Evolutionary conservation across 768 basidiomycete genomes (phyloP).

Genomic region (Rhodotorula sphaerocarpa): DNA sequence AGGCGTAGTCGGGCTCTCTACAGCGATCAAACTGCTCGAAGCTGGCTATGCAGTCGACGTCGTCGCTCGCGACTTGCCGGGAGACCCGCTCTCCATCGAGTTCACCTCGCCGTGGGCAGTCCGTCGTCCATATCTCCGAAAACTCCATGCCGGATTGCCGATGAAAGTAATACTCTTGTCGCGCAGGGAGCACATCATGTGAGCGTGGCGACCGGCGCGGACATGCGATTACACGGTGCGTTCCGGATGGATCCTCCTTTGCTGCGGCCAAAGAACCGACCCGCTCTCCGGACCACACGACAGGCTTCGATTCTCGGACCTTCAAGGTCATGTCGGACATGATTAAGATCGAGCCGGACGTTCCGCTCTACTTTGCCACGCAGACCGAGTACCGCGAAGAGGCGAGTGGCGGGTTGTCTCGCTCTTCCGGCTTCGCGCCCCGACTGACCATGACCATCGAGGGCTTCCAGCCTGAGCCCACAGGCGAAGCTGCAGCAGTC

Average conservation of each 20-base stretch:
- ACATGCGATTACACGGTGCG: slow-evolving; percentile 54
- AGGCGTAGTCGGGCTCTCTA: slow-evolving; percentile 73
- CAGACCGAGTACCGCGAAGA: slow-evolving; percentile 27
- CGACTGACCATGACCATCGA: neutral
- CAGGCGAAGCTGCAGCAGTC: neutral
- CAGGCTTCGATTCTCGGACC: slow-evolving; percentile 65
- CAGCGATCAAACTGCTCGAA: slow-evolving; percentile 63
- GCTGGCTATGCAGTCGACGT: slow-evolving; percentile 60
- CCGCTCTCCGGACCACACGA: neutral
- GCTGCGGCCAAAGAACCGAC: neutral
- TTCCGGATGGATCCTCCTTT: neutral
- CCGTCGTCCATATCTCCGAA: slow-evolving; percentile 38
- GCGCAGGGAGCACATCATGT: slow-evolving; percentile 77
- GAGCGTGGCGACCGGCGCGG: slow-evolving; percentile 50
- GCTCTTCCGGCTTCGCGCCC: neutral
- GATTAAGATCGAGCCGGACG: slow-evolving; percentile 12
- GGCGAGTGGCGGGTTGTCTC: neutral
- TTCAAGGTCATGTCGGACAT: slow-evolving; percentile 68
- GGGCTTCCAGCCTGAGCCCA: neutral
- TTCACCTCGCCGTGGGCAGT: slow-evolving; percentile 81
- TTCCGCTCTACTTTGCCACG: slow-evolving; percentile 3
- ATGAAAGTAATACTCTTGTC: no score
- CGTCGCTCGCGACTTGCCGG: slow-evolving; percentile 63
- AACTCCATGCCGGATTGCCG: neutral
- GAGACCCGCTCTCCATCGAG: slow-evolving; percentile 61